Percentiles rank a stretch among this genome's conserved stretches.
Evolutionary conservation across 495 filamentous ascomycete genomes (phyloP).

Genomic region (Alectoria sarmentosa): DNA sequence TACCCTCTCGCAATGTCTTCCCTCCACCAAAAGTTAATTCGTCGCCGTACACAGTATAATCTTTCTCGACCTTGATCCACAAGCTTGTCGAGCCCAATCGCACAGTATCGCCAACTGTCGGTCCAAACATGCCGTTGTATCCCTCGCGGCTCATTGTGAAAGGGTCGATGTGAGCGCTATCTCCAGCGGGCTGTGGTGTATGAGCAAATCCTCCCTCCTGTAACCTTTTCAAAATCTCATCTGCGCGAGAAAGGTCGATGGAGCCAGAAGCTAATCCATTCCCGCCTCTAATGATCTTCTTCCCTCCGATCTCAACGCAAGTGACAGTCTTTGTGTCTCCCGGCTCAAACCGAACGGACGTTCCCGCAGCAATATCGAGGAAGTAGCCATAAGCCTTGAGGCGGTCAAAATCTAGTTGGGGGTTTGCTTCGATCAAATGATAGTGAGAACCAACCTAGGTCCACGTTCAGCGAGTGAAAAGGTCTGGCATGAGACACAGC

Average conservation of each 20-base stretch:
- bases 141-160: slow-evolving; percentile 68
- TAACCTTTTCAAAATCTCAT: slow-evolving; percentile 61
- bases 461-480: neutral
- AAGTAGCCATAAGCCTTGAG: slow-evolving; percentile 74
- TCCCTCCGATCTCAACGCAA: slow-evolving; percentile 82
- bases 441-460: slow-evolving; percentile 85
- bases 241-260: slow-evolving; percentile 53
- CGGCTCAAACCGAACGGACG: slow-evolving; percentile 90
- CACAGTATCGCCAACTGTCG: slow-evolving; percentile 79
- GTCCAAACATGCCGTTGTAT: slow-evolving; percentile 87
- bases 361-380: slow-evolving; percentile 86
- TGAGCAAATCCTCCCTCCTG: slow-evolving; percentile 71
- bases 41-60: slow-evolving; percentile 78
- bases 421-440: slow-evolving; percentile 92
- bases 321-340: slow-evolving; percentile 91
- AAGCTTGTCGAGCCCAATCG: slow-evolving; percentile 78
- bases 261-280: slow-evolving; percentile 69
- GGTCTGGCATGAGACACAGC: neutral
- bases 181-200: slow-evolving; percentile 52
- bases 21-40: slow-evolving; percentile 96
- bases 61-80: slow-evolving; percentile 89
- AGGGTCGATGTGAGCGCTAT: slow-evolving; percentile 47
- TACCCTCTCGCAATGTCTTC: slow-evolving; percentile 90
- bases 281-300: slow-evolving; percentile 76
- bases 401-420: slow-evolving; percentile 88